Base-by-base conservation (phyloP, 75 land plant species). In the Pinus taeda region DNA sequence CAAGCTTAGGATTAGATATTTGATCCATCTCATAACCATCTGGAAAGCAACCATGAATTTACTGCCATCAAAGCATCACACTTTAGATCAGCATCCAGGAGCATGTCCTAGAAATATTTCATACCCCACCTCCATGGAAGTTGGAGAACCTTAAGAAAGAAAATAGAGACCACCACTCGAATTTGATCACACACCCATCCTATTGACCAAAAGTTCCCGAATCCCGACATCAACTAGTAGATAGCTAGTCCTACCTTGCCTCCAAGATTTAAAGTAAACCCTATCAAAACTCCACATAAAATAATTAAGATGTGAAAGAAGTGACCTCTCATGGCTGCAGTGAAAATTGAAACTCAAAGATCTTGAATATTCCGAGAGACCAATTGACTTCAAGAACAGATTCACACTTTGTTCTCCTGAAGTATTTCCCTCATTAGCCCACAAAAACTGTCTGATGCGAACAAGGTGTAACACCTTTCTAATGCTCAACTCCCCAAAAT, bases 111-210 rank as follows among this genome's bases (percentile, higher is more conserved):
- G 55, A 49, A 49, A 49, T 49, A 49, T 1, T 49, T 96, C 98
- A 96, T 94, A 11, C 98, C 98, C 98, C 98, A 94, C 77, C 88
- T 88, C 98, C 98, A 96, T 9, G 98, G 98, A 63, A 94, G 95
- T 81, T 85, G 95, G 73, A 96, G 81, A 74, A 93, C 82, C 75
- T 96, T 96, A 59, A 96, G 95, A 81, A 79, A 90, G 83, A 96
- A 96, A 74, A 97, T 96, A 56, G 99, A 92, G 24, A 96, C 99
- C 22, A 96, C 91, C 15, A 96, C 95, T 12, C 99, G 87, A 39
- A 94, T 95, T 57, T 97, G 76, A 76, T 96, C 92, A 86, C 94
- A 97, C 59, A 95, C 75, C 99, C 99, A 96, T 9, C 99, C 99
- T 15, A 97, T 92, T 15, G 99, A 97, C 99, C 99, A 96, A 26